Conservation (phyloP, 2,329 filamentous ascomycete genomes). For the Teratosphaeria destructans region DNA sequence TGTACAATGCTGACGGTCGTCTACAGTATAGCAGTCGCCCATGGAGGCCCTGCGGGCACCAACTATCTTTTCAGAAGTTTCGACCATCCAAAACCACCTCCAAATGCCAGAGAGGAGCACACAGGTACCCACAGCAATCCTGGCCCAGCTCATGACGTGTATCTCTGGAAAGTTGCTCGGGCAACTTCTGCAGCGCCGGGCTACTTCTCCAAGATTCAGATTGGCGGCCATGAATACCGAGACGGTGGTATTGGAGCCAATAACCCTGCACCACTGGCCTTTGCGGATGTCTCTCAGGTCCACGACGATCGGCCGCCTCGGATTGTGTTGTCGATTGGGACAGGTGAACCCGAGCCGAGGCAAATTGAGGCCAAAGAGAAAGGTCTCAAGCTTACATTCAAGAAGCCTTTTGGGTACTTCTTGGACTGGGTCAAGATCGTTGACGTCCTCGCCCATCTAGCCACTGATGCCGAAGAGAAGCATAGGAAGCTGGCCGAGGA, state of each 20-base stretch:
- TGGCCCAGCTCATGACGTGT: neutral
- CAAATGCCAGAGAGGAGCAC: neutral
- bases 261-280: neutral
- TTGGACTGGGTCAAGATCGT: neutral
- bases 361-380: neutral
- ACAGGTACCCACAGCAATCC: neutral
- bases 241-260: slow-evolving; percentile 1
- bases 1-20: neutral
- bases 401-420: neutral
- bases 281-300: neutral
- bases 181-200: slow-evolving; percentile 1
- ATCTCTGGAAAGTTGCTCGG: neutral
- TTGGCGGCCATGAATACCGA: neutral
- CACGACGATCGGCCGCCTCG: neutral
- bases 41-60: neutral
- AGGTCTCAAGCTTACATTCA: neutral
- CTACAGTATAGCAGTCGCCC: neutral
- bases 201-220: neutral
- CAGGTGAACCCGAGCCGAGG: neutral
- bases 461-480: neutral
- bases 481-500: neutral
- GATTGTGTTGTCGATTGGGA: neutral
- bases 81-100: neutral
- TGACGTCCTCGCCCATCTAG: neutral
- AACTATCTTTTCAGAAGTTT: neutral